Conservation (phyloP, 345 rosid species). For the Carallia pectinifolia region DNA sequence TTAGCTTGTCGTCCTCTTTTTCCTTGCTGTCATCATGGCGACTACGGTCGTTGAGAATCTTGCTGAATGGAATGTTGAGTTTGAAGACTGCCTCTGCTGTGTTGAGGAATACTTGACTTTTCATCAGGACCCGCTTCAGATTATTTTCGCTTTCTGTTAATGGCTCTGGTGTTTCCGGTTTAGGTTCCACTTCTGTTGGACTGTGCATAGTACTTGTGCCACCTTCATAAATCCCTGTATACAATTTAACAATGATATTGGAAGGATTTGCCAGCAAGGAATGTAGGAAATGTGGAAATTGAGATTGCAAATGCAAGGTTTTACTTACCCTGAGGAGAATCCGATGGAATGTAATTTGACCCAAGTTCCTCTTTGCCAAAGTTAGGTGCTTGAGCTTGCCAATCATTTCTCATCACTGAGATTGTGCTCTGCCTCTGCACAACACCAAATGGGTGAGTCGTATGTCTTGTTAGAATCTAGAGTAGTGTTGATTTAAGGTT, state of each 20-base stretch:
- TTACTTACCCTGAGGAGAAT: conserved; percentile 29
- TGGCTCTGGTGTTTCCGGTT: conserved; percentile 33
- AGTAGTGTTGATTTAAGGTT: conserved; percentile 5
- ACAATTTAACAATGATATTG: conserved; percentile 14
- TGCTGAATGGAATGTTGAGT: conserved; percentile 53
- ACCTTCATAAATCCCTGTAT: conserved; percentile 41
- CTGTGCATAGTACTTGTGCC: background rate
- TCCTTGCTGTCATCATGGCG: conserved; percentile 23
- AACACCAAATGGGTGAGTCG: conserved; percentile 11
- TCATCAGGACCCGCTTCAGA: conserved; percentile 60
- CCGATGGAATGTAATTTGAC: conserved; percentile 17
- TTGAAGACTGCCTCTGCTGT: conserved; percentile 80
- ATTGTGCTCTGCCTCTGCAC: conserved; percentile 35
- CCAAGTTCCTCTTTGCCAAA: conserved; percentile 14
- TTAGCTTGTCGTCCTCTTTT: conserved; percentile 47
- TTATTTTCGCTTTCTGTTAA: conserved; percentile 55
- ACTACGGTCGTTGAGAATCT: conserved; percentile 21
- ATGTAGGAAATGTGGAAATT: background rate
- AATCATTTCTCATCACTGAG: conserved; percentile 29
- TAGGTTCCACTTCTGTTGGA: conserved; percentile 15
- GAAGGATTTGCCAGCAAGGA: background rate
- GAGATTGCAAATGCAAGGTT: conserved; percentile 1
- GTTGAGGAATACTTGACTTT: conserved; percentile 63
- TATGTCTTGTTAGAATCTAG: background rate
- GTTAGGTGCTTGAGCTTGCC: conserved; percentile 21